These are phyloP conservation scores for Neurospora sp. DNA, from an alignment of 495 filamentous ascomycete species.

Conservation along the genomic window DNA sequence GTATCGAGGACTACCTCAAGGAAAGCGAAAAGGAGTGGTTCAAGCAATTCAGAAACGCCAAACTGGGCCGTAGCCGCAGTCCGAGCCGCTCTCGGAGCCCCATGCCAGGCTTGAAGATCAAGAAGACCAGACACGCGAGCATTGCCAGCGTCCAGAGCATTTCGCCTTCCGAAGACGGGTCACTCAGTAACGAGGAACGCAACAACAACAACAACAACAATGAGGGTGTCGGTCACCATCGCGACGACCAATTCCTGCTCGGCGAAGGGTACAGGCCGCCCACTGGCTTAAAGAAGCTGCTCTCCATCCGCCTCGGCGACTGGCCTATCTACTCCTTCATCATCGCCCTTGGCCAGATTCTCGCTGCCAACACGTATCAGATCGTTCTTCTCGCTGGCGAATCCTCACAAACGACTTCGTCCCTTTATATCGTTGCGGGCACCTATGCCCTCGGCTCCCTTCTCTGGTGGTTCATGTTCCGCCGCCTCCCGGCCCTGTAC, in stretches of 20 bases:
- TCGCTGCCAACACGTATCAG: conserved; percentile 58
- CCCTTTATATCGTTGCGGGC: conserved; percentile 50
- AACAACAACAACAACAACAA: conserved; percentile 34
- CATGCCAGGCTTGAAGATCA: conserved; percentile 7
- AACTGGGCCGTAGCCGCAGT: conserved; percentile 23
- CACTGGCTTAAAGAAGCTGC: conserved; percentile 44
- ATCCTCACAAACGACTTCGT: conserved; percentile 45
- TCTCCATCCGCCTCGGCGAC: conserved; percentile 33
- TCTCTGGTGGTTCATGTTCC: conserved; percentile 37
- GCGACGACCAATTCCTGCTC: conserved; percentile 47
- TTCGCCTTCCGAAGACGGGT: conserved; percentile 12
- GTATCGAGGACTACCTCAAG: conserved; percentile 52
- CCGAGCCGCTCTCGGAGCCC: conserved; percentile 10
- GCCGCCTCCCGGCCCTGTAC: conserved; percentile 21
- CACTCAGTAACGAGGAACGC: conserved; percentile 5
- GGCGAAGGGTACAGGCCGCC: conserved; percentile 57
- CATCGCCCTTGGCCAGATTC: conserved; percentile 56
- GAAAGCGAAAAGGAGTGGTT: conserved; percentile 57
- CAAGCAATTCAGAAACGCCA: conserved; percentile 42
- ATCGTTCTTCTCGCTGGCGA: conserved; percentile 55
- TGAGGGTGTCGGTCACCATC: conserved; percentile 2
- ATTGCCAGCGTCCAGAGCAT: conserved; percentile 22
- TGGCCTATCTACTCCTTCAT: conserved; percentile 68
- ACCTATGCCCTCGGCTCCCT: conserved; percentile 49
- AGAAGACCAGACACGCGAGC: conserved; percentile 16